Conservation (phyloP, 208 protist species). For the Phytomonas sp. region DNA sequence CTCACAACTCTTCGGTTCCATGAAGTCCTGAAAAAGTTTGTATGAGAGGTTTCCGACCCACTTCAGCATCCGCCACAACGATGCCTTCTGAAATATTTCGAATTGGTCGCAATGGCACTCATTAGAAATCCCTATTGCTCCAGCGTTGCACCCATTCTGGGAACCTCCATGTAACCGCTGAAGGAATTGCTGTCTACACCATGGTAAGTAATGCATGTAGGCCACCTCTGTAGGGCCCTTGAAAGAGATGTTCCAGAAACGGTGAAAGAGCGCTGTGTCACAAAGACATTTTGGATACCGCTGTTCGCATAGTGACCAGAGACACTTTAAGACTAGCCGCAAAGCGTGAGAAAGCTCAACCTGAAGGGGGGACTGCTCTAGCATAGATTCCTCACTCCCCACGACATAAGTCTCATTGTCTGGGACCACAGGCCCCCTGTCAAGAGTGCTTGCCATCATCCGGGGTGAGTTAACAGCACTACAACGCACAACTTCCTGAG, state of each 20-base stretch:
- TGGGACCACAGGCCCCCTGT: constrained; percentile 6
- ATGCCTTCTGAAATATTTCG: constrained; percentile 41
- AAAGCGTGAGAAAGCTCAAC: constrained; percentile 58
- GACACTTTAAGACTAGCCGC: constrained; percentile 63
- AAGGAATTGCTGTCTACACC: constrained; percentile 29
- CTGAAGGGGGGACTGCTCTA: constrained; percentile 27
- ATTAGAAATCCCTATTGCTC: background rate
- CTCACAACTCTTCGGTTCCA: constrained; percentile 54
- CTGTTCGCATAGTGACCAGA: constrained; percentile 32
- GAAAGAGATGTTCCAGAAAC: constrained; percentile 40
- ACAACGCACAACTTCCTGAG: constrained; percentile 17
- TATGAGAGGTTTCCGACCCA: constrained; percentile 38
- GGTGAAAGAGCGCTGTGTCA: constrained; percentile 34
- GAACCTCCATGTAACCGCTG: constrained; percentile 11
- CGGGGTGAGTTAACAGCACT: background rate
- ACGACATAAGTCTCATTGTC: background rate
- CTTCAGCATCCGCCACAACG: constrained; percentile 58
- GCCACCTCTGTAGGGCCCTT: constrained; percentile 24
- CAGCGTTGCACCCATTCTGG: background rate
- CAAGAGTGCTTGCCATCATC: constrained; percentile 6
- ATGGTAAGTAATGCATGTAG: constrained; percentile 31
- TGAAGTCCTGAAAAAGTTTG: constrained; percentile 54
- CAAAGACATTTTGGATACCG: constrained; percentile 66
- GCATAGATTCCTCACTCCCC: constrained; percentile 11
- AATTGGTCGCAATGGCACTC: constrained; percentile 39